phyloP scores from a whole-genome alignment of 495 filamentous ascomycete species.

The Penicillium soppii region DNA sequence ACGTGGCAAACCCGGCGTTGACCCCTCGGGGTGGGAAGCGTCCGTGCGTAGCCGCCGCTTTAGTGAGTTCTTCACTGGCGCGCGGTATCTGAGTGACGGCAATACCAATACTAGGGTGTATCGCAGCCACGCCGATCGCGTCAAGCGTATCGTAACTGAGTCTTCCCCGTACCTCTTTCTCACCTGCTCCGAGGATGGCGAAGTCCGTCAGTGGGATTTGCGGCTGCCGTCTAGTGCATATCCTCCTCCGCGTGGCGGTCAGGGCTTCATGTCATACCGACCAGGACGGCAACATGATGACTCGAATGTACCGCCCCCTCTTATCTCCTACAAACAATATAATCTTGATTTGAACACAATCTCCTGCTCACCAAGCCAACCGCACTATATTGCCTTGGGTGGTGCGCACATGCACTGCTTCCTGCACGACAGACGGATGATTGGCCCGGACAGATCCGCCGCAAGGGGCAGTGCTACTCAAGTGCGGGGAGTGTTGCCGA shows the following conservation, averaged over 20 bases:
- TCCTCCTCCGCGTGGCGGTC: conserved; percentile 51
- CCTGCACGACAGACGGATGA: conserved; percentile 73
- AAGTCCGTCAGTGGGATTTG: conserved; percentile 74
- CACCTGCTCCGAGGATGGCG: conserved; percentile 76
- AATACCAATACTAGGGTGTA: conserved; percentile 67
- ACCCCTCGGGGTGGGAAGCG: conserved; percentile 28
- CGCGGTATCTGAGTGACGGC: conserved; percentile 55
- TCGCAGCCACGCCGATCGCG: conserved; percentile 65
- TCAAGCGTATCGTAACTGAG: conserved; percentile 78
- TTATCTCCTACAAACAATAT: conserved; percentile 70
- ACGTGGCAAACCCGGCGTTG: conserved; percentile 30
- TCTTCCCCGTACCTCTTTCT: conserved; percentile 70
- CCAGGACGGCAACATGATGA: conserved; percentile 50
- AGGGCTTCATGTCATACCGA: conserved; percentile 47
- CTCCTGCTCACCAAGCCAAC: conserved; percentile 69
- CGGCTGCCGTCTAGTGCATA: conserved; percentile 66
- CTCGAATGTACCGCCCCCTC: conserved; percentile 61
- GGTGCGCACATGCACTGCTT: conserved; percentile 74
- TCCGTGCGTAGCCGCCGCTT: conserved; percentile 46
- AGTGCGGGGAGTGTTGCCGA: conserved; percentile 44
- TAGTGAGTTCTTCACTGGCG: conserved; percentile 51
- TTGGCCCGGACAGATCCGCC: conserved; percentile 56
- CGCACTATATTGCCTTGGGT: conserved; percentile 74
- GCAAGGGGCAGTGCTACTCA: conserved; percentile 51
- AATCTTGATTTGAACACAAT: conserved; percentile 72